Percentiles rank a stretch among this genome's conserved stretches.
These are phyloP conservation scores for Clonostachys chloroleuca DNA, from an alignment of 2,329 filamentous ascomycete species.

Conservation along the genomic window DNA sequence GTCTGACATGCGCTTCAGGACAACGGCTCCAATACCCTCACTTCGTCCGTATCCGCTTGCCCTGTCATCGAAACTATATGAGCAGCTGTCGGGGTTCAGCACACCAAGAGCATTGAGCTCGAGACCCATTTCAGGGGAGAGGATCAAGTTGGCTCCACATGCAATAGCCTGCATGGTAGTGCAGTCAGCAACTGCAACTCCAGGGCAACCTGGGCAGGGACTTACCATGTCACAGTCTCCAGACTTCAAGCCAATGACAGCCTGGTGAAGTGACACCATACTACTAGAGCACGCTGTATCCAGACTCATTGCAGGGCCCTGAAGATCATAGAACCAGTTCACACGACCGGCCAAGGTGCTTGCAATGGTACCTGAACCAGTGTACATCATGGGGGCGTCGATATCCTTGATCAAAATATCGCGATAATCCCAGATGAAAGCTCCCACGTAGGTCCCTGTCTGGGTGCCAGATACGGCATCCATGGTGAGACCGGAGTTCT, in stretches of 20 bases:
- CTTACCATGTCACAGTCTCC: constrained; percentile 11
- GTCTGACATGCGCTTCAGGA: constrained; percentile 42
- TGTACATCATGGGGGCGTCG: constrained; percentile 9
- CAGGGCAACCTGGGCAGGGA: not conserved
- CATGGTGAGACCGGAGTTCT: constrained; percentile 23
- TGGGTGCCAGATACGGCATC: constrained; percentile 10
- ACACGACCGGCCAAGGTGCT: constrained; percentile 46
- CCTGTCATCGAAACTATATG: constrained; percentile 3
- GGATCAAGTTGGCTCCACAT: constrained; percentile 9
- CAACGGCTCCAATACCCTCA: constrained; percentile 43
- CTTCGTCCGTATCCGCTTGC: constrained; percentile 3
- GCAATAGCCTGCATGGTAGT: constrained; percentile 8
- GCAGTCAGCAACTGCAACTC: no score
- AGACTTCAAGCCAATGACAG: constrained; percentile 36
- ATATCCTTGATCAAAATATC: not conserved
- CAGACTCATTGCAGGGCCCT: constrained; percentile 43
- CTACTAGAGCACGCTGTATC: constrained; percentile 46
- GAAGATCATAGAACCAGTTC: constrained; percentile 48
- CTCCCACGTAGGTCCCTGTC: constrained; percentile 20
- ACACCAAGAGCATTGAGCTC: constrained; percentile 6
- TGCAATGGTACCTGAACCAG: constrained; percentile 7
- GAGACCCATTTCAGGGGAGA: constrained; percentile 7
- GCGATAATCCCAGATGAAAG: constrained; percentile 16
- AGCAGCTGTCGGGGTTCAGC: constrained; percentile 4
- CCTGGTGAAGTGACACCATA: constrained; percentile 40